Conservation (phyloP, 1,284 basidiomycete genomes). For the Fomitopsis betulina region DNA sequence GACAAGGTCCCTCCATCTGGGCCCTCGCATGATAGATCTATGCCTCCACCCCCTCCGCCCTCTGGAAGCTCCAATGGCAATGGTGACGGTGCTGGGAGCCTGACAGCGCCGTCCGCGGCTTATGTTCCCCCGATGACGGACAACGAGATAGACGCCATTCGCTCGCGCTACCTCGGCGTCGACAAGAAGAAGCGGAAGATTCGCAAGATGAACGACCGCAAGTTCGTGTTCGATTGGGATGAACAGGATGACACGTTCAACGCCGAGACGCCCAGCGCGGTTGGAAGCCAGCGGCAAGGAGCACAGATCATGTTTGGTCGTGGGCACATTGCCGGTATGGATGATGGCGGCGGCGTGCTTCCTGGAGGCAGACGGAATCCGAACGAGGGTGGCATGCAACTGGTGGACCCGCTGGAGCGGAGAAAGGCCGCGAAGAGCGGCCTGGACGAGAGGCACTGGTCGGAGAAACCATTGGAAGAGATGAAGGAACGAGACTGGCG, state of each 20-base stretch:
- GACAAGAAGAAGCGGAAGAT: slow-evolving; percentile 92
- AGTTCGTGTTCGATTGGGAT: slow-evolving; percentile 99
- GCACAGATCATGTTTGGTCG: slow-evolving; percentile 86
- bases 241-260: slow-evolving; percentile 87
- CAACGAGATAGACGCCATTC: slow-evolving; percentile 71
- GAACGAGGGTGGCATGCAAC: slow-evolving; percentile 38
- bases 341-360: slow-evolving; percentile 57
- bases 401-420: slow-evolving; percentile 78
- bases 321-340: slow-evolving; percentile 81
- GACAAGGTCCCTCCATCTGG: slow-evolving; percentile 36
- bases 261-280: slow-evolving; percentile 58
- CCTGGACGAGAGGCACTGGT: slow-evolving; percentile 94
- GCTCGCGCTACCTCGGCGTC: slow-evolving; percentile 87
- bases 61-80: slow-evolving; percentile 10
- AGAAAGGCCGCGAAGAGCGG: slow-evolving; percentile 79
- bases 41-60: slow-evolving; percentile 38
- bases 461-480: slow-evolving; percentile 87
- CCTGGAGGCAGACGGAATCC: slow-evolving; percentile 23
- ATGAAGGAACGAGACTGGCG: slow-evolving; percentile 99
- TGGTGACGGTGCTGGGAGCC: not conserved
- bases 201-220: slow-evolving; percentile 90
- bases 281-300: slow-evolving; percentile 66
- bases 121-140: slow-evolving; percentile 73
- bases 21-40: slow-evolving; percentile 24
- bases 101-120: slow-evolving; percentile 35